phyloP scores from a whole-genome alignment of 345 rosid species.

The Sisymbrium altissimum region DNA sequence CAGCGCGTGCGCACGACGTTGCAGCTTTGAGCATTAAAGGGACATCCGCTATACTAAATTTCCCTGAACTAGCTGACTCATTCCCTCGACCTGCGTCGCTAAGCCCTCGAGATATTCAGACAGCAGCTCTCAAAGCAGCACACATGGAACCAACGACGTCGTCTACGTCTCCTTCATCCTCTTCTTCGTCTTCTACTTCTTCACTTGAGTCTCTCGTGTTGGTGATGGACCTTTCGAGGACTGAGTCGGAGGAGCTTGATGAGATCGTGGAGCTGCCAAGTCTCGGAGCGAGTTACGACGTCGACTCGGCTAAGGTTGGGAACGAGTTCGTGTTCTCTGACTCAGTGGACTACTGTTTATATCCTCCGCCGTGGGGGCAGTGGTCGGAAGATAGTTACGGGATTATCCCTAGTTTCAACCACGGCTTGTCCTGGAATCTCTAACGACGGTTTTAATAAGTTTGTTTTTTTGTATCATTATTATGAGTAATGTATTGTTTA shows the following conservation, averaged over 20 bases:
- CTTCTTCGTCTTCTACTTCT: slow-evolving; percentile 16
- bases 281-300: slow-evolving; percentile 47
- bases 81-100: slow-evolving; percentile 76
- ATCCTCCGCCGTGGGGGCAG: slow-evolving; percentile 47
- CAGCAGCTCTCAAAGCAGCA: slow-evolving; percentile 90
- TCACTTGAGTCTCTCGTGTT: slow-evolving; percentile 47
- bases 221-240: slow-evolving; percentile 42
- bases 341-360: slow-evolving; percentile 44
- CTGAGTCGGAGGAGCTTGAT: slow-evolving; percentile 58
- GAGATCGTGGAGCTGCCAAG: slow-evolving; percentile 84
- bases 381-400: slow-evolving; percentile 36
- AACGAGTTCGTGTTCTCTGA: slow-evolving; percentile 50
- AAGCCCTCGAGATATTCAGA: slow-evolving; percentile 82
- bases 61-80: slow-evolving; percentile 65
- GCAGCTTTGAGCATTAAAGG: slow-evolving; percentile 91
- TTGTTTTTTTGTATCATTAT: not conserved
- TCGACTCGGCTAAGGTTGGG: slow-evolving; percentile 26
- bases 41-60: slow-evolving; percentile 71
- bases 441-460: slow-evolving; percentile 2
- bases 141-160: slow-evolving; percentile 53
- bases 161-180: not conserved
- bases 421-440: slow-evolving; percentile 25
- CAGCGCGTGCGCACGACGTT: slow-evolving; percentile 94
- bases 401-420: slow-evolving; percentile 13
- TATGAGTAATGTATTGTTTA: slow-evolving; percentile 10